phyloP scores from a whole-genome alignment of 2,329 filamentous ascomycete species.

The Polychaeton citri region DNA sequence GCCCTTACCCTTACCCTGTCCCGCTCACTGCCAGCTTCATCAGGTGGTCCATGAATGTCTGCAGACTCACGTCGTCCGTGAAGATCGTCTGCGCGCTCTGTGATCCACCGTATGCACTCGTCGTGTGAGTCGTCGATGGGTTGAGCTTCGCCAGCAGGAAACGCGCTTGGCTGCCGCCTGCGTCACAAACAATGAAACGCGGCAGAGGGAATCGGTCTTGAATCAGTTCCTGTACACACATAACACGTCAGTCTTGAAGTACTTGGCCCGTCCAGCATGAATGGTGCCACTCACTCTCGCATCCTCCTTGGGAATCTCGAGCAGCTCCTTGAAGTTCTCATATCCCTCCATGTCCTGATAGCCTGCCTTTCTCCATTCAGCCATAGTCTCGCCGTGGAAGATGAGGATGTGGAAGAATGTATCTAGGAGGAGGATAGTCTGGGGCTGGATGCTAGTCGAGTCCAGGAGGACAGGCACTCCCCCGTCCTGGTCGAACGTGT shows the following conservation, averaged over 20 bases:
- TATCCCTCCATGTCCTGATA: constrained; percentile 98
- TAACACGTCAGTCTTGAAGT: too few relatives aligned
- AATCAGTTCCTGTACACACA: constrained; percentile 73
- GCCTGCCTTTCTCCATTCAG: constrained; percentile 93
- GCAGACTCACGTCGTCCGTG: constrained; percentile 92
- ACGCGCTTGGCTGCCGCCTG: constrained; percentile 93
- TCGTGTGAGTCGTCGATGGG: constrained; percentile 92
- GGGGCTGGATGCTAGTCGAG: constrained; percentile 88
- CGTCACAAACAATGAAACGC: constrained; percentile 95
- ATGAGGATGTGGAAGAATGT: constrained; percentile 99
- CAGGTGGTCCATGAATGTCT: constrained; percentile 98
- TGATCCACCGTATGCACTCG: constrained; percentile 69
- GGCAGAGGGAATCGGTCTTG: constrained; percentile 96
- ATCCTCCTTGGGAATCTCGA: constrained; percentile 93
- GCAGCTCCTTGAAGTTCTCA: constrained; percentile 78
- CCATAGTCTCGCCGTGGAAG: constrained; percentile 96
- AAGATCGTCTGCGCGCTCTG: constrained; percentile 96
- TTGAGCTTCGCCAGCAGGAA: constrained; percentile 96
- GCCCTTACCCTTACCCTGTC: constrained; percentile 14
- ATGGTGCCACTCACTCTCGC: constrained; percentile 59
- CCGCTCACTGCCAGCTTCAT: constrained; percentile 59
- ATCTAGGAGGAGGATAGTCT: constrained; percentile 85
- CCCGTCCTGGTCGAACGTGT: constrained; percentile 91
- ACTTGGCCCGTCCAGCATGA: too few relatives aligned
- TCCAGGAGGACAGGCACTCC: constrained; percentile 88